Evolutionary conservation across 169 alveolate species (phyloP), one percentile per base, ranked within the genome.

Genomic region (Babesia ovata): DNA sequence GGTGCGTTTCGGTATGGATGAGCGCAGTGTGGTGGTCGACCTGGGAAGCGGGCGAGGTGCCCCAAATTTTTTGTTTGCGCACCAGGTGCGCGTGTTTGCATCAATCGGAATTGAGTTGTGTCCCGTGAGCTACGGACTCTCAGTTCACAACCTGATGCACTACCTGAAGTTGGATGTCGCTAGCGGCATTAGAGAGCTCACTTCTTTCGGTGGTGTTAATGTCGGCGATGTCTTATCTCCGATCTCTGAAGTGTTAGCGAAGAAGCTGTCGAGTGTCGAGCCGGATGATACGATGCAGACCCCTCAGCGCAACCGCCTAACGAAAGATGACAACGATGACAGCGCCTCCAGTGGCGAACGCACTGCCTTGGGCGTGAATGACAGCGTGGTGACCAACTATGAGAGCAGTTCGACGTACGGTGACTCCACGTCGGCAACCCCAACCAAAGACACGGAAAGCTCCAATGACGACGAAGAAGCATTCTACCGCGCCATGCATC

Each of bases 21-120:
- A 91, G 48, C 69, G 62, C 63, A 84, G 94, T 65, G 91, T 92
- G 28, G 65, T 92, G 50, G 59, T 87, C 54, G 96, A 92, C 53
- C 79, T 92, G 39, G 96, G 96, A 21, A 91, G 95, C 52, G 96
- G 96, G 2, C 71, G 96, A 22, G 96, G 96, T 12, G 95, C 85
- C 6, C 96, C 96, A 14, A 91, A 81, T 63, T 72, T 88, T 22
- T 79, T 88, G 33, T 87, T 88, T 42, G 72, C 93, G 8, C 70
- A 44, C 52, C 85, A 81, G 29, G 81, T 42, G 39, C 61, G 36
- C 46, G 67, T 71, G 44, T 88, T 88, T 63, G 76, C 93, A 36
- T 86, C 93, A 42, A 66, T 88, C 28, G 93, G 93, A 6, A 75
- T 88, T 14, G 93, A 88, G 59, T 44, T 61, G 62, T 81, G 88